Evolutionary conservation across 78 protist genomes (phyloP).

Genomic region (Diacronema lutheri): DNA sequence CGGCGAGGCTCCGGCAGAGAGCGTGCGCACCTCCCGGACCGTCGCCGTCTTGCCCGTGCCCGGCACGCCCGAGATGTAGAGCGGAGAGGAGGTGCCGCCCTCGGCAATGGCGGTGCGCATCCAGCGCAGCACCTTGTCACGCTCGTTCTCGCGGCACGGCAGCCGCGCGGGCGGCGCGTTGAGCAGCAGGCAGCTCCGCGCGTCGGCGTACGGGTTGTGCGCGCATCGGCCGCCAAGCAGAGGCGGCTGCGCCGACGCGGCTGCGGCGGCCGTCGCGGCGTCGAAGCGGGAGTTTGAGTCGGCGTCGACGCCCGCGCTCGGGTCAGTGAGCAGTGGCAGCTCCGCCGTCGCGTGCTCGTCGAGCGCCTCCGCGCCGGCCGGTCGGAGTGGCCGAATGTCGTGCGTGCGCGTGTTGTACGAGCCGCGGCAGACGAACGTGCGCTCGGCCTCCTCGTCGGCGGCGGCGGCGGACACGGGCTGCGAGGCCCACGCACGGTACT

Average conservation of each 20-base stretch:
- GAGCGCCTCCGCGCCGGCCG: not conserved
- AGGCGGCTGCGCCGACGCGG: too few species aligned
- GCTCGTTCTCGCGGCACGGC: conserved; percentile 22
- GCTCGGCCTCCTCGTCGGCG: conserved; percentile 2
- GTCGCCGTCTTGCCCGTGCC: conserved; percentile 82
- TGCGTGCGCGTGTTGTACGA: not conserved
- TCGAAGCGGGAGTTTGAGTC: too few species aligned
- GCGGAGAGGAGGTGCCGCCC: not conserved
- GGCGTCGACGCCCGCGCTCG: not conserved
- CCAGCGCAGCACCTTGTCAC: not conserved
- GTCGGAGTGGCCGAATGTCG: not conserved
- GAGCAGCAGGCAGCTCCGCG: not conserved
- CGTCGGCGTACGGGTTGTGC: not conserved
- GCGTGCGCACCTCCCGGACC: conserved; percentile 62
- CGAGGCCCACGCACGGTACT: not conserved
- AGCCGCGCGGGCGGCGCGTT: not conserved
- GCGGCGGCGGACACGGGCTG: not conserved
- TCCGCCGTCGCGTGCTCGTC: not conserved
- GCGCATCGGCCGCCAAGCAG: too few species aligned
- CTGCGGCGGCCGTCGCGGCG: too few species aligned
- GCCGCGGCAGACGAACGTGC: not conserved
- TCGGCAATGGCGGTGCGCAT: not conserved
- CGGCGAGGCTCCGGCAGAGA: too few species aligned
- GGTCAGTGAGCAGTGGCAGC: not conserved
- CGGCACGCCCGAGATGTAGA: conserved; percentile 65